Percentiles rank a stretch among this genome's conserved stretches.
Conservation (phyloP, 345 rosid genomes). For the Zanthoxylum bungeanum region DNA sequence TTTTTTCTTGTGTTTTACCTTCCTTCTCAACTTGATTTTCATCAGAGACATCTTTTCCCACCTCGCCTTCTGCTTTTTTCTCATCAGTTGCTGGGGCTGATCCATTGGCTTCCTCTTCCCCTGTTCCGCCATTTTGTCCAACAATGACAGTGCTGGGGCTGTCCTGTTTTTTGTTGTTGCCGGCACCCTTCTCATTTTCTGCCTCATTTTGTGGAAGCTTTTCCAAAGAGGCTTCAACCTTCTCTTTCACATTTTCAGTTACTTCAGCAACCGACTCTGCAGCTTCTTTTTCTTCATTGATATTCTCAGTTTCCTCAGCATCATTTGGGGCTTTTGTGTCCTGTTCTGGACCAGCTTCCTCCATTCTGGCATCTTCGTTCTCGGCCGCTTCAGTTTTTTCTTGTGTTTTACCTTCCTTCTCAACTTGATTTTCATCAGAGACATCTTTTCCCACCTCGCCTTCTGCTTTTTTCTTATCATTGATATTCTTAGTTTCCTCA, state of each 20-base stretch:
- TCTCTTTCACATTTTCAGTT: conserved; percentile 21
- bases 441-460: conserved; percentile 23
- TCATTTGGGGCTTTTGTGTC: conserved; percentile 11
- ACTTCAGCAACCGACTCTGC: conserved; percentile 20
- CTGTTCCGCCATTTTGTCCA: conserved; percentile 26
- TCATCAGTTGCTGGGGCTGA: conserved; percentile 28
- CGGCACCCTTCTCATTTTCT: conserved; percentile 16
- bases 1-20: no score
- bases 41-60: conserved; percentile 19
- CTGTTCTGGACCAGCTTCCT: no score
- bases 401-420: no score
- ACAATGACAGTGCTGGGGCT: no score
- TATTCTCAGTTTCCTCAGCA: conserved; percentile 13
- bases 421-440: conserved; percentile 12
- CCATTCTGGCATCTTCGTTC: no score
- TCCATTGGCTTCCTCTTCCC: conserved; percentile 28
- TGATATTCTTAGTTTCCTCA: conserved; percentile 11
- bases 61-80: conserved; percentile 17
- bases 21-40: no score
- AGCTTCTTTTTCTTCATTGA: conserved; percentile 19
- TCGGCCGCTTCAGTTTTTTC: no score
- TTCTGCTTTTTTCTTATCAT: conserved; percentile 15
- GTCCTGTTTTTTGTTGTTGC: no score
- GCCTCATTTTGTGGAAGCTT: no score
- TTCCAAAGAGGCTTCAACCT: conserved; percentile 25